Evolutionary conservation across 75 land plant species (phyloP), one percentile per base, ranked within the genome.

Genomic region (Cunninghamia lanceolata): DNA sequence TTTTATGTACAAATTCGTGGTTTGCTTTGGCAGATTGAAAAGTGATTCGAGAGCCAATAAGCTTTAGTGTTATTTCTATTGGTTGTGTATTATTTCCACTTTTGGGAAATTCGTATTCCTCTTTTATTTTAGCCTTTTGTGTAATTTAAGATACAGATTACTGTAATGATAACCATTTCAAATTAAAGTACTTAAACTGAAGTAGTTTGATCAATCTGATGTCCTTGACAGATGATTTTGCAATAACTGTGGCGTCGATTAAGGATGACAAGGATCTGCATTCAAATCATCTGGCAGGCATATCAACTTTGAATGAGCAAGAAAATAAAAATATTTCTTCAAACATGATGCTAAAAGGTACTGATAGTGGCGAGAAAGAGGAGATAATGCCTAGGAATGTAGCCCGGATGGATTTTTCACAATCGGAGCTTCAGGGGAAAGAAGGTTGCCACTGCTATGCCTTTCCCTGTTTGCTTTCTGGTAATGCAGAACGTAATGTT

Each of bases 201-300:
- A 32, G 3, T 30, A 71, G 34, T 71, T 71, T 34, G 15, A 71
- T 71, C 3, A 3, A 5, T 34, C 34, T 34, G 75, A 71, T 71
- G 15, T 34, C 34, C 75, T 71, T 71, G 75, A 71, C 36, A 71
- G 75, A 71, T 71, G 75, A 71, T 71, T 71, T 71, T 71, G 75
- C 36, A 34, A 34, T 71, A 71, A 71, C 35, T 32, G 75, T 11
- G 34, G 34, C 36, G 11, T 28, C 70, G 30, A 25, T 25, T 66
- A 71, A 25, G 75, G 75, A 32, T 32, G 75, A 34, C 75, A 34
- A 71, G 36, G 36, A 32, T 71, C 35, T 32, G 35, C 8, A 71
- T 13, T 71, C 36, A 32, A 71, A 30, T 32, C 14, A 34, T 32
- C 3, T 15, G 0, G 35, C 75, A 32, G 75, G 75, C 34, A 71